Evolutionary conservation across 1,284 basidiomycete genomes (phyloP).

Genomic region (Anthracocystis setariae): DNA sequence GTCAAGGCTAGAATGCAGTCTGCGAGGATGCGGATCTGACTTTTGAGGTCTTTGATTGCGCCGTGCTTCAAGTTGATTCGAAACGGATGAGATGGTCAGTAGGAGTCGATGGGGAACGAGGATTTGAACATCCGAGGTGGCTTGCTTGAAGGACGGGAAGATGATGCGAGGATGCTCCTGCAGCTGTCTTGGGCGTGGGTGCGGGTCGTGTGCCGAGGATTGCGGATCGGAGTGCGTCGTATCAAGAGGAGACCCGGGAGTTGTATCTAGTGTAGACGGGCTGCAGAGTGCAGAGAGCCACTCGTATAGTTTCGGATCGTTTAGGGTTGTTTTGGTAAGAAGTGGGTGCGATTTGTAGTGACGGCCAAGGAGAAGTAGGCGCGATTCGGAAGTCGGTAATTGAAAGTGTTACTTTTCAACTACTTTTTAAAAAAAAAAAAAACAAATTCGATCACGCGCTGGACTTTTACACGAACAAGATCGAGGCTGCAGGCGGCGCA

Average conservation of each 20-base stretch:
- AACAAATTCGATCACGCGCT: not conserved
- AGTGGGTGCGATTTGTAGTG: conserved; percentile 12
- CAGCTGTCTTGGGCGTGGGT: not conserved
- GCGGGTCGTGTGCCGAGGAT: not conserved
- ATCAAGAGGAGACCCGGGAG: not conserved
- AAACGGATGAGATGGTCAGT: too few species aligned
- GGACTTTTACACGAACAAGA: not conserved
- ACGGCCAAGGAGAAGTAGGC: not conserved
- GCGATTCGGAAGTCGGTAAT: conserved; percentile 26
- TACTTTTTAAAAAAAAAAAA: not conserved
- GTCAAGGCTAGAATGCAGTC: not conserved
- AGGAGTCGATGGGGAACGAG: too few species aligned
- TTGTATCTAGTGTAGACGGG: not conserved
- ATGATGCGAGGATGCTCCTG: not conserved
- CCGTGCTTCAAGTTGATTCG: too few species aligned
- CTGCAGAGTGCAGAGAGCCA: conserved; percentile 3
- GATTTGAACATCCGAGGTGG: not conserved
- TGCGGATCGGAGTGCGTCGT: not conserved
- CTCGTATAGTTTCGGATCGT: not conserved
- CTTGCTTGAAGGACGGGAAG: not conserved
- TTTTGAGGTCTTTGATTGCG: too few species aligned
- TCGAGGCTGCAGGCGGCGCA: not conserved
- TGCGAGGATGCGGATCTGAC: not conserved
- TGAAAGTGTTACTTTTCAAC: conserved; percentile 7
- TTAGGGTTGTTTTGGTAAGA: not conserved